phyloP scores from a whole-genome alignment of 2,329 filamentous ascomycete species.

The Ophiosphaerella korrae region DNA sequence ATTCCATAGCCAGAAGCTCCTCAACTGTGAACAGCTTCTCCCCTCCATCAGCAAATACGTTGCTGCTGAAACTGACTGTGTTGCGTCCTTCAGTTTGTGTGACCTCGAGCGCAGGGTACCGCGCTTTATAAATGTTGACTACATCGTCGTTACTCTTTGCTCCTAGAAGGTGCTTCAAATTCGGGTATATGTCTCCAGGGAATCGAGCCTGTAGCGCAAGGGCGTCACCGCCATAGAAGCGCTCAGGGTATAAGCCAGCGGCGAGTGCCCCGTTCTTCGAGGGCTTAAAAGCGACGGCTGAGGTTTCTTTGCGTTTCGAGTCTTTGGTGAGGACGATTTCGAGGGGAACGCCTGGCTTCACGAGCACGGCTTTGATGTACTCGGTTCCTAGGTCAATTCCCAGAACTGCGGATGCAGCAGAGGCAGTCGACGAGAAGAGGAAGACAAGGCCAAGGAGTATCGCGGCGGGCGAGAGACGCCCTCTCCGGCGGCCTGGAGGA shows the following conservation, averaged over 20 bases:
- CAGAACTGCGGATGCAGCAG: conserved; percentile 76
- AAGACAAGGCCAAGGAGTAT: conserved; percentile 59
- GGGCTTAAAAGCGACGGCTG: conserved; percentile 92
- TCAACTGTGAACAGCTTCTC: conserved; percentile 74
- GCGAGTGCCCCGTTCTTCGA: conserved; percentile 66
- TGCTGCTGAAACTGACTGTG: conserved; percentile 83
- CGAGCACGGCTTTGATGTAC: conserved; percentile 93
- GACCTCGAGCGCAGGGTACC: conserved; percentile 79
- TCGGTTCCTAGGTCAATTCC: conserved; percentile 95
- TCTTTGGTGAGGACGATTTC: conserved; percentile 98
- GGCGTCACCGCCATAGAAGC: conserved; percentile 90
- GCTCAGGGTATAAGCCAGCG: conserved; percentile 73
- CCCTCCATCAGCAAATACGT: conserved; percentile 68
- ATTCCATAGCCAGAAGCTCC: conserved; percentile 93
- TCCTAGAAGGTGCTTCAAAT: conserved; percentile 89
- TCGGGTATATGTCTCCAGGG: conserved; percentile 91
- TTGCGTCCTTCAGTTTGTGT: conserved; percentile 61
- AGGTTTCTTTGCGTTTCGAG: conserved; percentile 91
- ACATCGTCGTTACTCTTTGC: conserved; percentile 63
- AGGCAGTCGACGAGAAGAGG: conserved; percentile 62
- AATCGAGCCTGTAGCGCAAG: conserved; percentile 85
- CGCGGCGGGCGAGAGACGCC: conserved; percentile 48
- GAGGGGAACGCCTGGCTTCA: conserved; percentile 95
- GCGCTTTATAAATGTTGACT: conserved; percentile 71
- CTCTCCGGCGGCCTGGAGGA: conserved; percentile 53